Evolutionary conservation across 495 filamentous ascomycete species (phyloP).

Genomic region (Aspergillus leporis): DNA sequence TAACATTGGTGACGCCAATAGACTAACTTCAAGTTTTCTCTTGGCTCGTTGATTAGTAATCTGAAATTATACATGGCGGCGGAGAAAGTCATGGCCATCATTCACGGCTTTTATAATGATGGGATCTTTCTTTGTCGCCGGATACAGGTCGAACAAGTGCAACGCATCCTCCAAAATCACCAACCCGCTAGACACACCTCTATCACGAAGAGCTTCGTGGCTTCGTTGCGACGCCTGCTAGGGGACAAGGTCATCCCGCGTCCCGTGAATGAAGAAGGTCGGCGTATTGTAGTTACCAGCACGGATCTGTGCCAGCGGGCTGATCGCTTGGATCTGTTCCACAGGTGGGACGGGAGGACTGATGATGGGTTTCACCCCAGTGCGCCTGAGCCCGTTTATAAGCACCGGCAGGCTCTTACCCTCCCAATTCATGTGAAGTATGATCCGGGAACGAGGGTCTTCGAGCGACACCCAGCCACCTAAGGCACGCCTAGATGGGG

Average conservation of each 20-base stretch:
- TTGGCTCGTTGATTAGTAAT: no score
- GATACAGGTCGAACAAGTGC: conserved; percentile 41
- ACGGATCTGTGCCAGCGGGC: conserved; percentile 39
- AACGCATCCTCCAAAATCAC: conserved; percentile 26
- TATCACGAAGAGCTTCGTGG: conserved; percentile 24
- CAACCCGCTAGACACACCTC: conserved; percentile 30
- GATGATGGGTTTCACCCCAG: no score
- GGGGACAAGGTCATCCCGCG: conserved; percentile 47
- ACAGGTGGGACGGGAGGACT: no score
- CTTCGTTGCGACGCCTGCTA: conserved; percentile 40
- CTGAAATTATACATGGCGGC: no score
- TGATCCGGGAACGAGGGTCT: conserved; percentile 41
- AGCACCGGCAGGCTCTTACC: conserved; percentile 43
- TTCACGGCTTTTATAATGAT: not conserved
- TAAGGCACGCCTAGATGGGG: conserved; percentile 11
- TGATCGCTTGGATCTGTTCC: conserved; percentile 29
- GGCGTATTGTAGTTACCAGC: conserved; percentile 40
- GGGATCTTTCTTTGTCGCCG: not conserved
- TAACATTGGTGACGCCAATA: no score
- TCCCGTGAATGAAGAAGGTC: conserved; percentile 51
- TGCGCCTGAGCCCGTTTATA: conserved; percentile 29
- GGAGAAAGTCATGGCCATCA: not conserved
- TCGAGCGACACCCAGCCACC: conserved; percentile 30
- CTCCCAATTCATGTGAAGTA: conserved; percentile 48
- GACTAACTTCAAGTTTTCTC: no score